Evolutionary conservation across 129 eudicot species (phyloP).

Genomic region (Gnaphalium uliginosum): DNA sequence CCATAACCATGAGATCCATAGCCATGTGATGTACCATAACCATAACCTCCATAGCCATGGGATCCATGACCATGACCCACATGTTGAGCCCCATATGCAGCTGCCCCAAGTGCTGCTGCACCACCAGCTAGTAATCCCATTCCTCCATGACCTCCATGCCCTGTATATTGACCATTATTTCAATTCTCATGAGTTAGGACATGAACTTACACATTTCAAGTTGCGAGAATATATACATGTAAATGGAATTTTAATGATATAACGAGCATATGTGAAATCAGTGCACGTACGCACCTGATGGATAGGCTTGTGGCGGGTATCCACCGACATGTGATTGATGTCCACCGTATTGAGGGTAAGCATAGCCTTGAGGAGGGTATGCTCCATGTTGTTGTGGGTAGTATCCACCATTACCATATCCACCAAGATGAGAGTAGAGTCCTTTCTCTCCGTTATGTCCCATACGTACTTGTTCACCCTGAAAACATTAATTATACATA

Average conservation of each 20-base stretch:
- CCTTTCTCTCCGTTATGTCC: slow-evolving; percentile 52
- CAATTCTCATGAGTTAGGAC: background rate
- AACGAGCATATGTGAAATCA: background rate
- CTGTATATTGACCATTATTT: slow-evolving; percentile 9
- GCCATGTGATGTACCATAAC: slow-evolving; percentile 28
- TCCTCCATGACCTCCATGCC: slow-evolving; percentile 29
- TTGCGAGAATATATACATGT: background rate
- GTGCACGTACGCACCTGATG: slow-evolving; percentile 6
- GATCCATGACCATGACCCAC: slow-evolving; percentile 30
- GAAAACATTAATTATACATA: background rate
- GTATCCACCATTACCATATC: slow-evolving; percentile 35
- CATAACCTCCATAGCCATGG: slow-evolving; percentile 32
- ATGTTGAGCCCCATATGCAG: slow-evolving; percentile 35
- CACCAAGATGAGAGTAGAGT: slow-evolving; percentile 50
- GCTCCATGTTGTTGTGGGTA: slow-evolving; percentile 45
- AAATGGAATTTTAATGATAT: no score
- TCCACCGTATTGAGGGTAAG: slow-evolving; percentile 37
- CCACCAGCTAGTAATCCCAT: slow-evolving; percentile 35
- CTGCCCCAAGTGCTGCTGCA: slow-evolving; percentile 30
- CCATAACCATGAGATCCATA: slow-evolving; percentile 37
- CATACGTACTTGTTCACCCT: slow-evolving; percentile 29
- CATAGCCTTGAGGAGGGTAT: slow-evolving; percentile 37
- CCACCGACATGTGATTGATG: slow-evolving; percentile 21
- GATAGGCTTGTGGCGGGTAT: slow-evolving; percentile 28
- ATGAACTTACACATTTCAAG: background rate